These are phyloP conservation scores for Cyamopsis tetragonoloba DNA, from an alignment of 306 rosid species.

Conservation along the genomic window DNA sequence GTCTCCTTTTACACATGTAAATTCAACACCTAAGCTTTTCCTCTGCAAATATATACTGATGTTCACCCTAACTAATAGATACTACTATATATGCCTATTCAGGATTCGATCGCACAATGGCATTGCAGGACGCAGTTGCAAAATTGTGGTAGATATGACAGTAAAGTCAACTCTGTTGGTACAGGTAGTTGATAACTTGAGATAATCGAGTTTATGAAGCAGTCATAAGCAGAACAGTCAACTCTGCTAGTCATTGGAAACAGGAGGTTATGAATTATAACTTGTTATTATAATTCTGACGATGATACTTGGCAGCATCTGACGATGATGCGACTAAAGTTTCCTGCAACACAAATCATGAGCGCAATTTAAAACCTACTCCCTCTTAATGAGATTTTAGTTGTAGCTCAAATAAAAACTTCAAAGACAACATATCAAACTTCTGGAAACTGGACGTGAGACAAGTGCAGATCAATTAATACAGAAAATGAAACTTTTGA, in stretches of 20 bases:
- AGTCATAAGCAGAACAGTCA: not conserved
- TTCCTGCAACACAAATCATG: too few species aligned
- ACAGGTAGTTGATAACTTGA: not conserved
- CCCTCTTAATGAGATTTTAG: conserved; percentile 3
- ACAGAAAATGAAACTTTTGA: conserved; percentile 18
- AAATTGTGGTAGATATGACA: not conserved
- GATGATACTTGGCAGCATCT: too few species aligned
- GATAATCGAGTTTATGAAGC: not conserved
- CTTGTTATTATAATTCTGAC: too few species aligned
- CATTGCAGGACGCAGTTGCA: not conserved
- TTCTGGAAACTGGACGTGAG: not conserved
- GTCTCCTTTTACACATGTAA: conserved; percentile 3
- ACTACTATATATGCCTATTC: not conserved
- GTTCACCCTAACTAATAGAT: not conserved
- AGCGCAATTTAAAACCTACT: too few species aligned
- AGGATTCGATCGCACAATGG: conserved; percentile 16
- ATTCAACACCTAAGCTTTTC: not conserved
- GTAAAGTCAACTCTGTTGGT: not conserved
- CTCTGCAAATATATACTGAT: not conserved
- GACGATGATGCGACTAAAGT: too few species aligned
- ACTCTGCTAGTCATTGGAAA: not conserved
- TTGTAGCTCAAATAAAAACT: not conserved
- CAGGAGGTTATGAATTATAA: not conserved
- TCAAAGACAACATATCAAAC: not conserved
- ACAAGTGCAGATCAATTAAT: not conserved